These are phyloP conservation scores for Pichia nanzhaoensis DNA, from an alignment of 805 yeast species.

Conservation along the genomic window DNA sequence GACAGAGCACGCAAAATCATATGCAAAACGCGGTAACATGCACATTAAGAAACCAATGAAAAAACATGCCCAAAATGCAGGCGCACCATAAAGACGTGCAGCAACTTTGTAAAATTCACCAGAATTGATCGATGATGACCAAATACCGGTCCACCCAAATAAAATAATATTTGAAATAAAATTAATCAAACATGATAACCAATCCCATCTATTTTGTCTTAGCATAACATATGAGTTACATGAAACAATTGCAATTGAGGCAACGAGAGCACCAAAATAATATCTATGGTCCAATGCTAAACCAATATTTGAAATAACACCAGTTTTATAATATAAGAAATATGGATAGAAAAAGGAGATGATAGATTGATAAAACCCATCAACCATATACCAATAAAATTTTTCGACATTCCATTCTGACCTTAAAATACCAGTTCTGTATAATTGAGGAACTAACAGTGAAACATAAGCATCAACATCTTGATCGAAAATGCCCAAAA, in stretches of 20 bases:
- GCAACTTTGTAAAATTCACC: constrained; percentile 65
- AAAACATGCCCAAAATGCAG: constrained; percentile 61
- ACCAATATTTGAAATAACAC: constrained; percentile 38
- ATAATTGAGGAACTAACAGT: constrained; percentile 65
- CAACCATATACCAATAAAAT: constrained; percentile 68
- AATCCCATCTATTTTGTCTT: constrained; percentile 78
- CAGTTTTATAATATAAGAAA: constrained; percentile 38
- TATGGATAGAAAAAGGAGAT: constrained; percentile 72
- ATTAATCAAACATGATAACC: constrained; percentile 54
- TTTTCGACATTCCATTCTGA: constrained; percentile 63
- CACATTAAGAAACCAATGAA: constrained; percentile 59
- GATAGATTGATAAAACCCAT: constrained; percentile 70
- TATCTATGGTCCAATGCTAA: constrained; percentile 63
- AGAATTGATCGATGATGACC: constrained; percentile 51
- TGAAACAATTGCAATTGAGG: constrained; percentile 58
- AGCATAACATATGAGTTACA: constrained; percentile 60
- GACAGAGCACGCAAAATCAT: constrained; percentile 47
- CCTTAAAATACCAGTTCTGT: constrained; percentile 65
- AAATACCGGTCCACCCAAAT: constrained; percentile 74
- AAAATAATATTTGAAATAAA: constrained; percentile 52
- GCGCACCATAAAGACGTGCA: constrained; percentile 53
- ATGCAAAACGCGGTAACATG: constrained; percentile 59
- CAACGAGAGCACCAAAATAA: constrained; percentile 62
- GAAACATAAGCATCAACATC: constrained; percentile 69
- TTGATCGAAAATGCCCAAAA: constrained; percentile 74